Base-by-base conservation (phyloP, 192 early-diverging fungal species). In the Kickxella alabastrina region DNA sequence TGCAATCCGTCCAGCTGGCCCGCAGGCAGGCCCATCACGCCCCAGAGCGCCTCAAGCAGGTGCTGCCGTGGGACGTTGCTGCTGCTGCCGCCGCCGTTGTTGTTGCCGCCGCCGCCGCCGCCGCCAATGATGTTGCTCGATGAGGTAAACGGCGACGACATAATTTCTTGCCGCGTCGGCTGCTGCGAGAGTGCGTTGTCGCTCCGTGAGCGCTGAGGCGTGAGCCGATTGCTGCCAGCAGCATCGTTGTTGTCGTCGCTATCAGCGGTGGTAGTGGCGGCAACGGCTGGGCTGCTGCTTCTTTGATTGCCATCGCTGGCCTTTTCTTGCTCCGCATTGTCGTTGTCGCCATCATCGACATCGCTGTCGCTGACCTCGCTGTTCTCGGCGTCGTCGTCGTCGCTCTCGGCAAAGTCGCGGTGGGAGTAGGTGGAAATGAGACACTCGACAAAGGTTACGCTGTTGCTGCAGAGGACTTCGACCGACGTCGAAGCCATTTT, bases 21-120 rank as follows among this genome's bases (percentile, higher is more conserved):
- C 6, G 80, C 81, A 27, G 81, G 79, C 62, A 92, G 88, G 7
- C 57, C 38, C 57, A 99, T 75, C 34, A 92, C 76, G 22, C 79
- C 77, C 94, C 94, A 97, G 52, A 97, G 89, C 37, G 81, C 71
- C 52, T 83, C 81, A 12, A 99, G 76, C 36, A 95, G 78, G 31
- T 87, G 46, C 65, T 59, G 65, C n/a, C 60, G 51, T 6, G 65
- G 60, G 31, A 23, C n/a, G 19, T 4, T n/a, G 3, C n/a, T 13
- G 3, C n/a, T 37, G 35, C 19, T 28, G 15, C 24, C 12, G 34
- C 28, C 21, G 23, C 14, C 4, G 24, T 56, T 24, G 32, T 23
- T 18, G 41, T 9, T 7, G 34, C 35, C 29, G 18, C 24, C 15
- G 7, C 25, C 19, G 10, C 14, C 17, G 19, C 35, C 23, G 50